These are phyloP conservation scores for Cystofilobasidium macerans DNA, from an alignment of 768 basidiomycete species.

Conservation along the genomic window DNA sequence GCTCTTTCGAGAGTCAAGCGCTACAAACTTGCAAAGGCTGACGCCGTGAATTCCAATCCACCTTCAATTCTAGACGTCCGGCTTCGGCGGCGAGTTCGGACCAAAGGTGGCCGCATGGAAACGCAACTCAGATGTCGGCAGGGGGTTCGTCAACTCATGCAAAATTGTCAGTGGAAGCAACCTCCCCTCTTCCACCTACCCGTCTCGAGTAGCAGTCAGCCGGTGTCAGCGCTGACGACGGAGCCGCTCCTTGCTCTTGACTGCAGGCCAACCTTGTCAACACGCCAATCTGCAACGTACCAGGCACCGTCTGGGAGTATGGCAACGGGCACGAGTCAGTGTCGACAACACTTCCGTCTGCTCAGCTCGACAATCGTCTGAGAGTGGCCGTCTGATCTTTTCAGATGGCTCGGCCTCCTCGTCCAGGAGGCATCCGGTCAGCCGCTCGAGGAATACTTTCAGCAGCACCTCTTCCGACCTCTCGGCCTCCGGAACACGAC, in stretches of 20 bases:
- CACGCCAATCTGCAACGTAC: slow-evolving; percentile 30
- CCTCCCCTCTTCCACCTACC: not conserved
- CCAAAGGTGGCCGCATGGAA: slow-evolving; percentile 30
- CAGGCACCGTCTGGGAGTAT: slow-evolving; percentile 31
- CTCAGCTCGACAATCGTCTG: slow-evolving; percentile 25
- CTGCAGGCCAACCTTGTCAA: slow-evolving; percentile 32
- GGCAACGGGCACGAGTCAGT: slow-evolving; percentile 32
- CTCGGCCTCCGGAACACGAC: slow-evolving; percentile 31
- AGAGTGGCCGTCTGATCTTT: slow-evolving; percentile 28
- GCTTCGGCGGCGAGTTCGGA: slow-evolving; percentile 33
- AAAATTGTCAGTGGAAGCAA: slow-evolving; percentile 30
- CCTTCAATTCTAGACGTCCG: slow-evolving; percentile 30
- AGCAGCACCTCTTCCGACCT: slow-evolving; percentile 35
- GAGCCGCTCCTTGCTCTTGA: no score
- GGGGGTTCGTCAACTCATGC: slow-evolving; percentile 33
- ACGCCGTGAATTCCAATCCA: not conserved
- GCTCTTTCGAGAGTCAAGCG: not conserved
- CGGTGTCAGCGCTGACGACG: no score
- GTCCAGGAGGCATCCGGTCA: slow-evolving; percentile 30
- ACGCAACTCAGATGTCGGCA: slow-evolving; percentile 1
- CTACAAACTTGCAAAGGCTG: not conserved
- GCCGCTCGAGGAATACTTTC: slow-evolving; percentile 34
- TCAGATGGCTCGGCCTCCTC: slow-evolving; percentile 26
- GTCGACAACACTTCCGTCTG: slow-evolving; percentile 2
- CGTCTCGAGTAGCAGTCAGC: no score